These are phyloP conservation scores for Parastagonospora nodorum DNA, from an alignment of 2,329 filamentous ascomycete species.

Conservation along the genomic window DNA sequence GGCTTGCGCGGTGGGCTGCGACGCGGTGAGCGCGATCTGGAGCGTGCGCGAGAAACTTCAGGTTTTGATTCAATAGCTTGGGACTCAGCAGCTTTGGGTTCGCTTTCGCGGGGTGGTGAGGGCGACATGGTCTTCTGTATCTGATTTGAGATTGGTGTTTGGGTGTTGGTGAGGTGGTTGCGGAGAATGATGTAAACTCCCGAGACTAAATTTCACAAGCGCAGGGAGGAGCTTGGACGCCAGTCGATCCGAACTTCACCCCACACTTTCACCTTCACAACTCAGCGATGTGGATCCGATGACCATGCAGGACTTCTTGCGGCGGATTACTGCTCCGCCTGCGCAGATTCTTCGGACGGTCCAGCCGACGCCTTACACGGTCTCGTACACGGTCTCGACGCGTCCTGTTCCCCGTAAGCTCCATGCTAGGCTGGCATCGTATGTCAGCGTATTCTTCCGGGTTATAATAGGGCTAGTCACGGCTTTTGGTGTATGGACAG, in stretches of 20 bases:
- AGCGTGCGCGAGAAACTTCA: conserved; percentile 22
- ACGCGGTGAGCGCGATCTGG: conserved; percentile 36
- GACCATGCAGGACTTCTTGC: conserved; percentile 26
- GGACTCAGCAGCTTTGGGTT: neutral
- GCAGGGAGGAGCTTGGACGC: conserved; percentile 16
- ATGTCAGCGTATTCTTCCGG: conserved; percentile 52
- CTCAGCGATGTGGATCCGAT: conserved; percentile 12
- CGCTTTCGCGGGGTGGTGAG: conserved; percentile 15
- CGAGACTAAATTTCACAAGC: conserved; percentile 3
- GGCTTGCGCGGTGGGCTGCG: conserved; percentile 32
- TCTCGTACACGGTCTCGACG: conserved; percentile 89
- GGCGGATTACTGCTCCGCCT: conserved; percentile 34
- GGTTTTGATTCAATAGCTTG: conserved; percentile 1
- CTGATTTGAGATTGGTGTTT: neutral
- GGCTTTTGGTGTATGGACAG: conserved; percentile 42
- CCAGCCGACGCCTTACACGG: conserved; percentile 76
- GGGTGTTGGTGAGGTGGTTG: neutral
- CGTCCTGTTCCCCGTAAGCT: conserved; percentile 60
- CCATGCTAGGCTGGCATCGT: conserved; percentile 51
- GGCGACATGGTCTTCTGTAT: conserved; percentile 6
- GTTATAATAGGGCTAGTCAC: conserved; percentile 50
- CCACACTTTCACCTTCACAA: neutral
- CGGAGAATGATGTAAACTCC: conserved; percentile 16
- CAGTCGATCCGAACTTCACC: conserved; percentile 4
- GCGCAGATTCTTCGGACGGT: conserved; percentile 29